Evolutionary conservation across 495 filamentous ascomycete species (phyloP).

Genomic region (Aspergillus mulundensis): DNA sequence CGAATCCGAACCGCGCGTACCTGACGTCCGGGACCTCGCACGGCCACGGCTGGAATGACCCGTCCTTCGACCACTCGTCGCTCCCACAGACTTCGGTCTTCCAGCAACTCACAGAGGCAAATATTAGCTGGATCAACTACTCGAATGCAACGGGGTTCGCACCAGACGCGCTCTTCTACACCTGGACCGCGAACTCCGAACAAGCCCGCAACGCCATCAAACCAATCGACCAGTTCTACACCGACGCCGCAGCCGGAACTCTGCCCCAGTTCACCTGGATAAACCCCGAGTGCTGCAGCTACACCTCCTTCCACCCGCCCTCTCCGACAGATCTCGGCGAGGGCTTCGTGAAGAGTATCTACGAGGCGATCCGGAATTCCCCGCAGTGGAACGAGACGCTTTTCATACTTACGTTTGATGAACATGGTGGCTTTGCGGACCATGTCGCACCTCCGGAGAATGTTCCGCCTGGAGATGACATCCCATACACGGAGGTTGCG

Average conservation of each 20-base stretch:
- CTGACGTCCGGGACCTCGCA: slow-evolving; percentile 46
- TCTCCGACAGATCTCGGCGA: slow-evolving; percentile 47
- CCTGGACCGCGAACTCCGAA: neutral
- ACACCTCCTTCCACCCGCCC: slow-evolving; percentile 47
- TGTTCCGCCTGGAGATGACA: slow-evolving; percentile 39
- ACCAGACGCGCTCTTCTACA: slow-evolving; percentile 1
- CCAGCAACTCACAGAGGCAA: slow-evolving; percentile 39
- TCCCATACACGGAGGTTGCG: slow-evolving; percentile 41
- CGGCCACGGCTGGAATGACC: slow-evolving; percentile 47
- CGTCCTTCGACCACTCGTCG: slow-evolving; percentile 35
- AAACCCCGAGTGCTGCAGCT: slow-evolving; percentile 51
- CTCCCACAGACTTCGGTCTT: slow-evolving; percentile 47
- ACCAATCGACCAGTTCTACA: slow-evolving; percentile 34
- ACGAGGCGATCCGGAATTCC: slow-evolving; percentile 44
- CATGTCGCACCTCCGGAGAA: slow-evolving; percentile 43
- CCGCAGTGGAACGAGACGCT: slow-evolving; percentile 43
- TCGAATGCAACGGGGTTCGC: slow-evolving; percentile 4
- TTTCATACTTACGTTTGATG: slow-evolving; percentile 47
- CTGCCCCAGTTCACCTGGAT: slow-evolving; percentile 48
- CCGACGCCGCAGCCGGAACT: slow-evolving; percentile 34
- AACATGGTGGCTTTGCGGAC: slow-evolving; percentile 49
- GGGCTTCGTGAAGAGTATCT: slow-evolving; percentile 47
- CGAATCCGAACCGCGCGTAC: slow-evolving; percentile 48
- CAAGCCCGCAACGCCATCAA: slow-evolving; percentile 28
- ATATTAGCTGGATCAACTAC: slow-evolving; percentile 45